Conservation (phyloP, 2,329 filamentous ascomycete species). For the Aspergillus ochraceoroseus region DNA sequence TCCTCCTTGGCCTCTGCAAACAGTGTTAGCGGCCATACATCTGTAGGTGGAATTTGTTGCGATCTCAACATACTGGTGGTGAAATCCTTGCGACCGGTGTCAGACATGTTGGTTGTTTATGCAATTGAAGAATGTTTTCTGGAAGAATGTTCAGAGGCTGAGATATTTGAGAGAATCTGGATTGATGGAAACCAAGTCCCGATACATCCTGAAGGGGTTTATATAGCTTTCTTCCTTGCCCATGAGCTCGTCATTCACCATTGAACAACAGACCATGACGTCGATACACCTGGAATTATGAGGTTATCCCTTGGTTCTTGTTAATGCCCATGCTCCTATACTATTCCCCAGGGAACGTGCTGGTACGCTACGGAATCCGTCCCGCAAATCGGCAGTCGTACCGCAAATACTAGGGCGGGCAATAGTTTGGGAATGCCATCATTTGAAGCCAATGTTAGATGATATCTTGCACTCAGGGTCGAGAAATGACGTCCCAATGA, state of each 20-base stretch:
- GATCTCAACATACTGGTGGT: conserved; percentile 42
- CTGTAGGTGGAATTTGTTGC: not conserved
- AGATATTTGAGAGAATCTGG: conserved; percentile 11
- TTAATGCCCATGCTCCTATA: not conserved
- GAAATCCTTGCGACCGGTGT: conserved; percentile 59
- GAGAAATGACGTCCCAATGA: conserved; percentile 18
- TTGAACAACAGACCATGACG: conserved; percentile 19
- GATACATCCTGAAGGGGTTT: conserved; percentile 12
- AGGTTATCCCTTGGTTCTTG: not conserved
- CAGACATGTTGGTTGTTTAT: conserved; percentile 52
- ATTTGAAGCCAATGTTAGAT: not conserved
- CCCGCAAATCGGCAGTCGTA: conserved; percentile 5
- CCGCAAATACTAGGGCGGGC: not conserved
- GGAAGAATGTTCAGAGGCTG: too few species aligned
- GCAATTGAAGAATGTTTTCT: conserved; percentile 9
- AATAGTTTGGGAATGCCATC: conserved; percentile 3
- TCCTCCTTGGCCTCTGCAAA: conserved; percentile 51
- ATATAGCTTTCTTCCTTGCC: conserved; percentile 19
- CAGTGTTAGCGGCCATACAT: conserved; percentile 23
- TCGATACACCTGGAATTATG: conserved; percentile 7
- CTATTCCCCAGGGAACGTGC: not conserved
- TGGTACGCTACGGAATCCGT: conserved; percentile 6
- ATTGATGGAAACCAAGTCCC: conserved; percentile 15
- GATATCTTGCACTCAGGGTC: not conserved
- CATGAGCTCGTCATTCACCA: not conserved